phyloP scores from a whole-genome alignment of 257 asterid genomes.

The Verbascum thapsus region DNA sequence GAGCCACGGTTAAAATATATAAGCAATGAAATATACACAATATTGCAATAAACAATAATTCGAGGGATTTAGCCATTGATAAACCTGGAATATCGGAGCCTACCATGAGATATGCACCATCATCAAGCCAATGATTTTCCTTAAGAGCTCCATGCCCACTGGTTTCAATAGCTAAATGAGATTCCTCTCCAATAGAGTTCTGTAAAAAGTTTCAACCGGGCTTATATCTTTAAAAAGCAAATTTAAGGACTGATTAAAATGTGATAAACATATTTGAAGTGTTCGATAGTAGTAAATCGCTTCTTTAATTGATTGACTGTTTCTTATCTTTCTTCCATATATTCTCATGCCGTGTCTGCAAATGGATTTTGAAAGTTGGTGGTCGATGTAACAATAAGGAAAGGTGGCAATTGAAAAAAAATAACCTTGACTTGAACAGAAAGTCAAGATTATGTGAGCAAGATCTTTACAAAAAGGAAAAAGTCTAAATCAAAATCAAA shows the following conservation, averaged over 20 bases:
- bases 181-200: conserved; percentile 87
- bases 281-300: conserved; percentile 1
- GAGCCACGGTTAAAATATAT: conserved; percentile 17
- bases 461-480: not conserved
- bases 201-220: conserved; percentile 41
- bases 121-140: conserved; percentile 99
- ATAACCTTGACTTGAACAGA: not conserved
- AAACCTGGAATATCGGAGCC: conserved; percentile 19
- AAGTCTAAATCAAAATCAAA: no score
- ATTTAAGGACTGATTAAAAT: no score
- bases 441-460: not conserved
- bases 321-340: not conserved
- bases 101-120: conserved; percentile 99
- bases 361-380: not conserved
- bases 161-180: conserved; percentile 97
- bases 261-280: conserved; percentile 7
- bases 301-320: not conserved
- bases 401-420: not conserved
- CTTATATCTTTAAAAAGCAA: not conserved
- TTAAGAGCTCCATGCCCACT: conserved; percentile 99
- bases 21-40: conserved; percentile 13
- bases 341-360: not conserved
- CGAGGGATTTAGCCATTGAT: conserved; percentile 7
- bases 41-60: conserved; percentile 5
- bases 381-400: not conserved